A percentile compares a stretch with the other conserved stretches of the same genome.
Evolutionary conservation across 1,139 yeast genomes (phyloP).

Genomic region (Lodderomyces pseudojiufengensis): DNA sequence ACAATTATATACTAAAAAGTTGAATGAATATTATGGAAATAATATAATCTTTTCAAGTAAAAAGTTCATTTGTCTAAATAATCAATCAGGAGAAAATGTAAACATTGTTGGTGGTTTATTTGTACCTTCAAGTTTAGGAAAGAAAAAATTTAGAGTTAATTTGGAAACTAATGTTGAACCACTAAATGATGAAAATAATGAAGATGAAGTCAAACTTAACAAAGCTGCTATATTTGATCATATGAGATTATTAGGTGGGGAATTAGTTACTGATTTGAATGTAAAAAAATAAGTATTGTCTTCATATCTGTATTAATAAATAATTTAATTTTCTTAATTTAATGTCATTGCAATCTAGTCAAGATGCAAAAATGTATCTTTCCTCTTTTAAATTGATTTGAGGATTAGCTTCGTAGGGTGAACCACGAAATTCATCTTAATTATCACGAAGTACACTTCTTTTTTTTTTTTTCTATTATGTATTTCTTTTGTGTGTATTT

Average conservation of each 20-base stretch:
- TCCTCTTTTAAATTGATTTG: too few species aligned
- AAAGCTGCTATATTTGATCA: conserved; percentile 73
- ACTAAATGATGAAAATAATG: conserved; percentile 33
- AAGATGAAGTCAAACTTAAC: conserved; percentile 60
- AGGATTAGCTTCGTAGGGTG: too few species aligned
- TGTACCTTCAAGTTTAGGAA: conserved; percentile 56
- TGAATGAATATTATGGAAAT: conserved; percentile 53
- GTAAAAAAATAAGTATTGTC: conserved; percentile 4
- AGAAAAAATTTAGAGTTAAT: conserved; percentile 73
- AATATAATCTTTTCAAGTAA: conserved; percentile 59
- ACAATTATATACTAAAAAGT: conserved; percentile 49
- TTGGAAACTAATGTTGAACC: conserved; percentile 76
- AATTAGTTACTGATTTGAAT: conserved; percentile 40
- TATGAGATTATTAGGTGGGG: conserved; percentile 74
- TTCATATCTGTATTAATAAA: too few species aligned
- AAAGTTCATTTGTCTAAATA: conserved; percentile 45
- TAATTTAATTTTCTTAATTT: too few species aligned
- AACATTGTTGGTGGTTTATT: conserved; percentile 77
- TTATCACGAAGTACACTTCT: too few species aligned
- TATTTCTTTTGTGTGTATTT: too few species aligned
- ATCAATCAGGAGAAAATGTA: conserved; percentile 31
- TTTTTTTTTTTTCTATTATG: too few species aligned
- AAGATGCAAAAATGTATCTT: too few species aligned
- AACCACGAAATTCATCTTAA: too few species aligned
- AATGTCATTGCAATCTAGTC: too few species aligned